Evolutionary conservation across 208 protist genomes (phyloP), one percentile per base, ranked within the genome.

Genomic region (Vickermania ingenoplastis): DNA sequence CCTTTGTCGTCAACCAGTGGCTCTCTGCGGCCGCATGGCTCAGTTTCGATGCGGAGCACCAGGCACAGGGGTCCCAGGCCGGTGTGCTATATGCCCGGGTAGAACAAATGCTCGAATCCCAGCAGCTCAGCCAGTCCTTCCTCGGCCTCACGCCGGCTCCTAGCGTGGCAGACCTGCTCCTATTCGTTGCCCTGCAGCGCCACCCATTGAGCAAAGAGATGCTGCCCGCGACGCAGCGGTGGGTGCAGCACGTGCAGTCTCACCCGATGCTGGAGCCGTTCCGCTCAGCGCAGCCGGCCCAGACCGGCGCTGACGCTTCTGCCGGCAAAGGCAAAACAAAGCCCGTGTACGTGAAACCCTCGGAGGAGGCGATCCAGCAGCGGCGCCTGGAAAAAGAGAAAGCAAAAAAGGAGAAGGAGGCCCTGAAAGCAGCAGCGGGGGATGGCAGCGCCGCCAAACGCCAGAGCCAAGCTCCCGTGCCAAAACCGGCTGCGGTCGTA

Each of bases 301-400:
- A 31, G 25, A 14, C 27, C 2, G 52, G 53, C 7, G 21, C 26
- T 24, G 63, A 31, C 27, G 4, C 26, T 1, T n/a, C 11, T 45
- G 36, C 36, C 11, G 59, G 50, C 0, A 68, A 50, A 22, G 62
- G 17, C 28, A 77, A 65, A 61, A 41, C 56, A 17, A 65, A 71
- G 2, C 55, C 59, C 1, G 54, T 71, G 0, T 87, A 76, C 49
- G 80, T 79, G 49, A 92, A 86, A 68, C 85, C 85, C 2, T 86
- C 81, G 25, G 79, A 80, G 50, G 85, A 92, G 63, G 81, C 88
- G 58, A 92, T 92, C 41, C 22, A 78, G 29, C 79, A 79, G 13
- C 85, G 85, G n/a, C 78, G 81, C 11, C 54, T 63, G 29, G 85
- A 89, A 57, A 92, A 92, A 68, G 81, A 88, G 57, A 76, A 71